Evolutionary conservation across 169 alveolate genomes (phyloP), one percentile per base, ranked within the genome.

Genomic region (Miamiensis avidus): DNA sequence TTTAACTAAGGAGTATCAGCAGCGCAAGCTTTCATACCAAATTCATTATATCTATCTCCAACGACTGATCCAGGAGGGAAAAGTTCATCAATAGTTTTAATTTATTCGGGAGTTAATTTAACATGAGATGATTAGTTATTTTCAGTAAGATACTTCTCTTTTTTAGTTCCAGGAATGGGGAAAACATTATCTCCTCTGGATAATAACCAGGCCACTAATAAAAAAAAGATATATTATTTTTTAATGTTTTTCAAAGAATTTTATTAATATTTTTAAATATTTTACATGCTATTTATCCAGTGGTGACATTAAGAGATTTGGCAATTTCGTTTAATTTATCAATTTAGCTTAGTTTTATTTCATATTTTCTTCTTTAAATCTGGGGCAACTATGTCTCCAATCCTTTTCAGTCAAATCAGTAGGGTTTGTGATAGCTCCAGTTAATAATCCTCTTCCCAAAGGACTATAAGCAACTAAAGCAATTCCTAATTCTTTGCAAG

Each of bases 101-200:
- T 20, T 65, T 65, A 65, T 65, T 65, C 16, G 16, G 16, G 26
- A 65, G n/a, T 65, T 20, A 65, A 26, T 65, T 65, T 20, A 65
- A 65, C 26, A 65, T 20, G 74, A 65, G 74, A 16, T 20, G 74
- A 16, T 26, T 65, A 20, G 26, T 16, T 26, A 65, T 65, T 65
- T 65, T 65, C 74, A 65, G 74, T n/a, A n/a, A n/a, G n/a, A n/a
- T n/a, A n/a, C n/a, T n/a, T n/a, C n/a, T n/a, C n/a, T n/a, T n/a
- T n/a, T 74, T 74, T 74, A 29, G 78, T 74, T 25, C 78, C 78
- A 27, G 78, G 78, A 27, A 74, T 74, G n/a, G 78, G 78, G n/a
- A 74, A 74, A 74, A 74, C 78, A 74, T 74, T 29, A 74, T 27
- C 25, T 25, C 78, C 78, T 74, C 78, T 74, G 15, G n/a, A 27